phyloP scores from a whole-genome alignment of 2,329 filamentous ascomycete genomes.

The Ilyonectria mors-panacis region DNA sequence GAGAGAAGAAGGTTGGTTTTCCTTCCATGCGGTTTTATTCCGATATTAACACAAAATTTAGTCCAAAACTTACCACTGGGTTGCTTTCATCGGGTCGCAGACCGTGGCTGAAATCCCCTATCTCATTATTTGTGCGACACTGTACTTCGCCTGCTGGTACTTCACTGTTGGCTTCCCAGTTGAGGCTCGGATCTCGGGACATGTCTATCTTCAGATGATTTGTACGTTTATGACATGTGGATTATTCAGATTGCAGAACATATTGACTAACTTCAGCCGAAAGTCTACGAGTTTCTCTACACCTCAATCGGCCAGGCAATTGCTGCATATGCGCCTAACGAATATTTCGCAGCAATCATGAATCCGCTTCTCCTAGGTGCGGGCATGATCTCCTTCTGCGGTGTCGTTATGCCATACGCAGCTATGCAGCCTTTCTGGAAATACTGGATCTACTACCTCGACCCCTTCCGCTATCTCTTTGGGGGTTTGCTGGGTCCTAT shows the following conservation, averaged over 20 bases:
- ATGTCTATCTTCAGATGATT: conserved; percentile 62
- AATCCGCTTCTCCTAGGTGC: conserved; percentile 62
- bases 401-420: conserved; percentile 43
- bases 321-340: conserved; percentile 65
- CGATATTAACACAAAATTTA: neutral
- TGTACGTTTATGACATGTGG: conserved; percentile 53
- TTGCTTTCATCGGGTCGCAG: conserved; percentile 65
- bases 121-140: conserved; percentile 53
- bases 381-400: conserved; percentile 47
- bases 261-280: conserved; percentile 36
- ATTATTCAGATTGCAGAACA: neutral
- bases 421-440: conserved; percentile 45
- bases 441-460: conserved; percentile 58
- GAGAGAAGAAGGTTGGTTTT: conserved; percentile 60
- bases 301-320: conserved; percentile 60
- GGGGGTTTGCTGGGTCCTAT: conserved; percentile 55
- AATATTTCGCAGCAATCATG: conserved; percentile 63
- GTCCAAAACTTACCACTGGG: conserved; percentile 65
- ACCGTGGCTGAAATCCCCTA: conserved; percentile 58
- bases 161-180: conserved; percentile 51
- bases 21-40: neutral
- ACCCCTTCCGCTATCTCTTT: conserved; percentile 60
- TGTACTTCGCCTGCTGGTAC: conserved; percentile 67
- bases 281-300: conserved; percentile 59
- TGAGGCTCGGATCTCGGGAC: conserved; percentile 60